Conservation (phyloP, 2,329 filamentous ascomycete genomes). For the Didymella exigua region DNA sequence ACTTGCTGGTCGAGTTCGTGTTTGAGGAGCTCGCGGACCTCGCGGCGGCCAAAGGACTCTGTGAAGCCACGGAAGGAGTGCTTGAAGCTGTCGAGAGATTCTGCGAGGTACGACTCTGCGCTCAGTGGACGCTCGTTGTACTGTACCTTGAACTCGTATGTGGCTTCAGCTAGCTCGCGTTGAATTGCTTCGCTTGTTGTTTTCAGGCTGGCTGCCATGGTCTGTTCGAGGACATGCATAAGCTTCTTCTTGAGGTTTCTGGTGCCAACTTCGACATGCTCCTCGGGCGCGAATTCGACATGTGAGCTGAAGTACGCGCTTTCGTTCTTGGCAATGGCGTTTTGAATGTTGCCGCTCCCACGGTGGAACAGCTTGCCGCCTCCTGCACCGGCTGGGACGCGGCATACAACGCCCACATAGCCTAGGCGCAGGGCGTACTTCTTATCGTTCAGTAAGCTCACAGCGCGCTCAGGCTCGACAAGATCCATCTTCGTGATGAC, state of each 20-base stretch:
- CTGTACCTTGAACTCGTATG: conserved; percentile 98
- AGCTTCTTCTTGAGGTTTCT: conserved; percentile 89
- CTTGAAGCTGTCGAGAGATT: conserved; percentile 94
- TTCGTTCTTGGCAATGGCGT: conserved; percentile 85
- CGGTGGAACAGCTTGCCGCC: conserved; percentile 78
- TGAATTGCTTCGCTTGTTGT: conserved; percentile 89
- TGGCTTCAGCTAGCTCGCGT: conserved; percentile 93
- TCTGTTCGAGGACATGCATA: conserved; percentile 95
- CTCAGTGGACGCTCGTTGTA: conserved; percentile 96
- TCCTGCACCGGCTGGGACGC: conserved; percentile 68
- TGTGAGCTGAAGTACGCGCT: conserved; percentile 84
- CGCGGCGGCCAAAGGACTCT: conserved; percentile 83
- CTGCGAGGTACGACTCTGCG: conserved; percentile 94
- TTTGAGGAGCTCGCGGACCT: conserved; percentile 90
- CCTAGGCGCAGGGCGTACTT: conserved; percentile 95
- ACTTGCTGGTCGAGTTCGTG: conserved; percentile 93
- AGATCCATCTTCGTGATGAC: conserved; percentile 99
- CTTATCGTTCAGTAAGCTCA: conserved; percentile 78
- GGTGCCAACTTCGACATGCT: conserved; percentile 79
- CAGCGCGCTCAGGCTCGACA: conserved; percentile 81
- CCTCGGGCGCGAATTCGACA: conserved; percentile 77
- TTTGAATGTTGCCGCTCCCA: conserved; percentile 77
- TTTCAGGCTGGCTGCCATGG: conserved; percentile 91
- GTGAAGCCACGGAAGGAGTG: conserved; percentile 96
- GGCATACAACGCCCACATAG: conserved; percentile 93